phyloP scores from a whole-genome alignment of 805 yeast genomes.

The Ogataea allantospora region DNA sequence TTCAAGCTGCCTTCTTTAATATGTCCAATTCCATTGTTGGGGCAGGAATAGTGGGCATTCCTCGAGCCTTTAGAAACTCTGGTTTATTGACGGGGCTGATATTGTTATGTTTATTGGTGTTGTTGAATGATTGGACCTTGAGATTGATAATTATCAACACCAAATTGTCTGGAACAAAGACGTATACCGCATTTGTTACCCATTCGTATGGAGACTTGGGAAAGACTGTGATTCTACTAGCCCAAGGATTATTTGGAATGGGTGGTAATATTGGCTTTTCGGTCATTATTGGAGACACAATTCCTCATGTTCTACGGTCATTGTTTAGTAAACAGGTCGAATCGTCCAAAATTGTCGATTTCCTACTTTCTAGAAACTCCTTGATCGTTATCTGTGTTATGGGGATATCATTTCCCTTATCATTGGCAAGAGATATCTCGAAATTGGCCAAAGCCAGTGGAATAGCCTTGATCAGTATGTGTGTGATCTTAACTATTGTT shows the following conservation, averaged over 20 bases:
- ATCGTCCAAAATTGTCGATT: slow-evolving; percentile 39
- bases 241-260: slow-evolving; percentile 87
- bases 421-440: slow-evolving; percentile 77
- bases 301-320: slow-evolving; percentile 82
- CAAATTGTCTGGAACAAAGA: slow-evolving; percentile 66
- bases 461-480: slow-evolving; percentile 83
- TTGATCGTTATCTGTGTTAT: slow-evolving; percentile 68
- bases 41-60: slow-evolving; percentile 94
- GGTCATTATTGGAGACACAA: slow-evolving; percentile 91
- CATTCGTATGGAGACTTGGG: slow-evolving; percentile 78
- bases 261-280: slow-evolving; percentile 95
- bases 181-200: slow-evolving; percentile 84
- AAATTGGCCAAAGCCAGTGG: slow-evolving; percentile 85
- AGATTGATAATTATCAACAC: slow-evolving; percentile 79
- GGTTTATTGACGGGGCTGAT: slow-evolving; percentile 76
- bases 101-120: slow-evolving; percentile 56
- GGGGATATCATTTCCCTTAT: slow-evolving; percentile 77
- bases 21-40: slow-evolving; percentile 96
- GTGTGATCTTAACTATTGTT: slow-evolving; percentile 70
- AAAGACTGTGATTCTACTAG: slow-evolving; percentile 58
- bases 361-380: slow-evolving; percentile 64
- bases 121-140: slow-evolving; percentile 84
- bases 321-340: slow-evolving; percentile 50
- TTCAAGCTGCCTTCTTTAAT: slow-evolving; percentile 92
- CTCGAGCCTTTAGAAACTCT: slow-evolving; percentile 78